Evolutionary conservation across 1,139 yeast species (phyloP).

Genomic region (Sugiyamaella novakii): DNA sequence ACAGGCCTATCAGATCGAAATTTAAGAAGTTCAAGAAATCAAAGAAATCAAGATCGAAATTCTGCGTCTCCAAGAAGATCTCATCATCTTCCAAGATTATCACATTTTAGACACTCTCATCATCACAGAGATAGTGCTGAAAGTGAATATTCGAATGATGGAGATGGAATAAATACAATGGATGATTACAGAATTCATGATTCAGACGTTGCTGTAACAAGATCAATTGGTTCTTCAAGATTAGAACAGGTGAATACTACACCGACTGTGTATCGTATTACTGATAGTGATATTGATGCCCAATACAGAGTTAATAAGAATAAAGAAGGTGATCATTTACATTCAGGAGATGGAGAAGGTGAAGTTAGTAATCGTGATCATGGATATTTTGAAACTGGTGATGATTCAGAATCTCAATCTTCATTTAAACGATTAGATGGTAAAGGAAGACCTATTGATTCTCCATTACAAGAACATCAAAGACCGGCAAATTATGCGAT

Average conservation of each 20-base stretch:
- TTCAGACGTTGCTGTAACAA: constrained; percentile 23
- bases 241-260: constrained; percentile 16
- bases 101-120: constrained; percentile 11
- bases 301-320: constrained; percentile 1
- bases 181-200: constrained; percentile 27
- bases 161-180: constrained; percentile 9
- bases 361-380: neutral
- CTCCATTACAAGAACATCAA: neutral
- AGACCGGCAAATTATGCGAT: constrained; percentile 23
- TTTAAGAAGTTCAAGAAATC: neutral
- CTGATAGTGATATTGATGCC: constrained; percentile 1
- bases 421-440: constrained; percentile 6
- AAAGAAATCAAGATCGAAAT: neutral
- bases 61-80: constrained; percentile 13
- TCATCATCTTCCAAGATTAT: constrained; percentile 9
- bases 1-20: constrained; percentile 5
- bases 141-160: neutral
- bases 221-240: constrained; percentile 16
- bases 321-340: neutral
- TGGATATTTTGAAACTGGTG: neutral
- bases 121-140: constrained; percentile 4
- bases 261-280: constrained; percentile 18
- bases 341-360: neutral
- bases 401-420: constrained; percentile 6
- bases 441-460: neutral